Percentiles rank a stretch among this genome's conserved stretches.
phyloP scores from a whole-genome alignment of 2,329 filamentous ascomycete species.

The Magnaporthiopsis rhizophila region DNA sequence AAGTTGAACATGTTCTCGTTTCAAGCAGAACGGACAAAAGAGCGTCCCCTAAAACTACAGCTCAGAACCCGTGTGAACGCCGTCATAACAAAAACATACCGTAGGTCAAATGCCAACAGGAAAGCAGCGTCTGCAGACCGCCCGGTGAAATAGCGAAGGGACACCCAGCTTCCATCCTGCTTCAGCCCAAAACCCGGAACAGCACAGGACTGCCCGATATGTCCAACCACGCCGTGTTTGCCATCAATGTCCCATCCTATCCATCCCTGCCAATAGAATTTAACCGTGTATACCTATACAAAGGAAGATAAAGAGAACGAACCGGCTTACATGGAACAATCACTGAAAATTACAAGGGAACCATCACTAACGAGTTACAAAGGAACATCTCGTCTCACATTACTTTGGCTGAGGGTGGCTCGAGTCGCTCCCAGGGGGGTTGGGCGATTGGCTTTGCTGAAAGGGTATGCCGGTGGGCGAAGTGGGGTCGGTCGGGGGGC shows the following conservation, averaged over 20 bases:
- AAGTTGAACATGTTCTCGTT: too few species aligned
- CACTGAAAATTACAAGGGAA: not conserved
- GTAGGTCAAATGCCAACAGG: too few species aligned
- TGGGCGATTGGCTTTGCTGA: not conserved
- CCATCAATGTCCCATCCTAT: not conserved
- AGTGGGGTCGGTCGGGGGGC: conserved; percentile 8
- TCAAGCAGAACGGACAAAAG: too few species aligned
- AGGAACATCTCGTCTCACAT: not conserved
- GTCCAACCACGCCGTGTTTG: not conserved
- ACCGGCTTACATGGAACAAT: not conserved
- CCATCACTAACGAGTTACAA: not conserved
- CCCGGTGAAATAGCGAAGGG: not conserved
- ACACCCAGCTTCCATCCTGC: not conserved
- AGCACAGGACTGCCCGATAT: not conserved
- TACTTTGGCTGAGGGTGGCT: not conserved
- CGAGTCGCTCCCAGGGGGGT: not conserved
- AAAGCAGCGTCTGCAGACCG: not conserved
- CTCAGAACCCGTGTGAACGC: too few species aligned
- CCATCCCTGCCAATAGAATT: not conserved
- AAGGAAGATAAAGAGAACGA: not conserved
- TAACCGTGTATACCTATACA: not conserved
- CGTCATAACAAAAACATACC: not conserved
- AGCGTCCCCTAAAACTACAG: too few species aligned
- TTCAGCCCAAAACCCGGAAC: not conserved
- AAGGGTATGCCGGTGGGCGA: conserved; percentile 8